Evolutionary conservation across 805 yeast species (phyloP).

Genomic region (Saturnispora ahearnii): DNA sequence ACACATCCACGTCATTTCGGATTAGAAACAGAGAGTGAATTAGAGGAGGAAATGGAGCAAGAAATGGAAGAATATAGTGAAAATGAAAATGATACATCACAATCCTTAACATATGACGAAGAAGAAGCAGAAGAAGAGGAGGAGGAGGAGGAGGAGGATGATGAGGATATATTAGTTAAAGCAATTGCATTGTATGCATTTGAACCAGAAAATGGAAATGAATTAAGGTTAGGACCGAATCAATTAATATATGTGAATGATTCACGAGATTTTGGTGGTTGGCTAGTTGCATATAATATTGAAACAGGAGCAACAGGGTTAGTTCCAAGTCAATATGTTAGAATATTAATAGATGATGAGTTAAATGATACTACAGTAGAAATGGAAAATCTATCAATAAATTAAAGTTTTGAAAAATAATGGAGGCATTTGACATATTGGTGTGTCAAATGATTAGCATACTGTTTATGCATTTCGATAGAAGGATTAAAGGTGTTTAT

Average conservation of each 20-base stretch:
- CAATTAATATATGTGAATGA: slow-evolving; percentile 82
- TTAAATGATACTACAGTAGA: slow-evolving; percentile 21
- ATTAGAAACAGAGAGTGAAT: not conserved
- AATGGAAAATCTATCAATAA: slow-evolving; percentile 10
- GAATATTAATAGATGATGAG: slow-evolving; percentile 28
- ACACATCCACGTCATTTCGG: slow-evolving; percentile 69
- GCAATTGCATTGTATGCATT: slow-evolving; percentile 90
- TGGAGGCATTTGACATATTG: not conserved
- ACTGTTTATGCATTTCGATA: not conserved
- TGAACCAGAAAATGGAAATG: slow-evolving; percentile 90
- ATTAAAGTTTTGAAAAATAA: not conserved
- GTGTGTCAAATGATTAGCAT: not conserved
- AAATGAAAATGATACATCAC: slow-evolving; percentile 10
- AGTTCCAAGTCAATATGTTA: slow-evolving; percentile 92
- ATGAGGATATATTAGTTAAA: slow-evolving; percentile 16
- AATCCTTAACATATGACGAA: not conserved
- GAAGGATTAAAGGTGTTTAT: not conserved
- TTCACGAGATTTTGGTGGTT: slow-evolving; percentile 40
- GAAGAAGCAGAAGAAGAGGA: not conserved
- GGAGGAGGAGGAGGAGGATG: slow-evolving; percentile 14
- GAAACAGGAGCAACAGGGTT: slow-evolving; percentile 74
- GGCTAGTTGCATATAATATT: slow-evolving; percentile 90
- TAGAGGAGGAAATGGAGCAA: not conserved
- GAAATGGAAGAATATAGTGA: slow-evolving; percentile 6
- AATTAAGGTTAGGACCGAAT: slow-evolving; percentile 66